Evolutionary conservation across 768 basidiomycete species (phyloP).

Genomic region (Mycena indigotica): DNA sequence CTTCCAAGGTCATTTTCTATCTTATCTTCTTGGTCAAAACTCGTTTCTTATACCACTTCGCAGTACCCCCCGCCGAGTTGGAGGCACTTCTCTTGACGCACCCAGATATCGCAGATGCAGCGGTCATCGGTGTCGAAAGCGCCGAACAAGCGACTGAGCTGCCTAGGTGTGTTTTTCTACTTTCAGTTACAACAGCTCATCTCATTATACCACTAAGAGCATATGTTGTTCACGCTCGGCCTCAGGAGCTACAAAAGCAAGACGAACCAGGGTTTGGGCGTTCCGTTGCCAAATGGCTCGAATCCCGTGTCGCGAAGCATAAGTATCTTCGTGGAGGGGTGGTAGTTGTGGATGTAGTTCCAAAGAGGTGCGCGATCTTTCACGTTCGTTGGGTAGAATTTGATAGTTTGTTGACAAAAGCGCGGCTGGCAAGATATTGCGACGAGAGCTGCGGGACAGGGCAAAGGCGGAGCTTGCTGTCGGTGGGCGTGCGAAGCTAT

Average conservation of each 20-base stretch:
- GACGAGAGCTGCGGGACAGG: conserved; percentile 54
- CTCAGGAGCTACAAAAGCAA: neutral
- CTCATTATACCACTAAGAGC: neutral
- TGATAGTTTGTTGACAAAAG: conserved; percentile 18
- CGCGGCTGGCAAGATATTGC: conserved; percentile 67
- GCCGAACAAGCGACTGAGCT: conserved; percentile 63
- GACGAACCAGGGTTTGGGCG: too few relatives aligned
- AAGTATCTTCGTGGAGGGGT: conserved; percentile 67
- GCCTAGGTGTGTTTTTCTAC: conserved; percentile 54
- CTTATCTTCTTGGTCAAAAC: too few relatives aligned
- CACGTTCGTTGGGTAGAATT: neutral
- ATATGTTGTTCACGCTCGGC: neutral
- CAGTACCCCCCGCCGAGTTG: conserved; percentile 63
- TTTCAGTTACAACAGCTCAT: neutral
- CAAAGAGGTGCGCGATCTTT: conserved; percentile 46
- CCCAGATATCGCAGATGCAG: conserved; percentile 61
- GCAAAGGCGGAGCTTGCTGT: conserved; percentile 51
- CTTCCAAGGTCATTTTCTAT: conserved; percentile 29
- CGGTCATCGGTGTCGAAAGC: conserved; percentile 62
- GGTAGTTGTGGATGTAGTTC: conserved; percentile 49
- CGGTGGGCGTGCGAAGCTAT: too few relatives aligned
- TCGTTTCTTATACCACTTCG: neutral
- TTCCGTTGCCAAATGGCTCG: conserved; percentile 55
- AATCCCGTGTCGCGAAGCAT: conserved; percentile 55
- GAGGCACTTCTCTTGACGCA: conserved; percentile 64